Conservation (phyloP, 345 rosid species). For the Dimocarpus longan region DNA sequence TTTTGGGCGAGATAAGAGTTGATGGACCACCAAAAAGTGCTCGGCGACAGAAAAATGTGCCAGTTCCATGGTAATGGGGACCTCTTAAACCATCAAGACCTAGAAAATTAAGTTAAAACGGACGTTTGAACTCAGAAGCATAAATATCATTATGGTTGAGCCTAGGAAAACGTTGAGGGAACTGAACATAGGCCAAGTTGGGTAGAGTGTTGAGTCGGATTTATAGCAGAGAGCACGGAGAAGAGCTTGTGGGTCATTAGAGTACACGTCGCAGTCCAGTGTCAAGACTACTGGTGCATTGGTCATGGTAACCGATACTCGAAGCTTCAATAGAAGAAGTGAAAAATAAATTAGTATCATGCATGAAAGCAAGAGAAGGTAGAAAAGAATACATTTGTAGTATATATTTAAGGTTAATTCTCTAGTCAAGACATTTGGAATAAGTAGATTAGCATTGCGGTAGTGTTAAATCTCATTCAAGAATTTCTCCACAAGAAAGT, state of each 20-base stretch:
- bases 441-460: too few species aligned
- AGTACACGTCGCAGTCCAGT: slow-evolving; percentile 81
- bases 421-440: not conserved
- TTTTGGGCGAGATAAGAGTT: slow-evolving; percentile 25
- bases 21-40: slow-evolving; percentile 55
- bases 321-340: slow-evolving; percentile 38
- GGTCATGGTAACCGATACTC: slow-evolving; percentile 71
- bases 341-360: too few species aligned
- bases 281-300: slow-evolving; percentile 71
- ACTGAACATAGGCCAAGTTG: slow-evolving; percentile 52
- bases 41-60: slow-evolving; percentile 61
- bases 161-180: slow-evolving; percentile 65
- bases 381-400: too few species aligned
- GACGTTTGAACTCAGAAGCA: slow-evolving; percentile 38
- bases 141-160: slow-evolving; percentile 60
- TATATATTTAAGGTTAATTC: too few species aligned
- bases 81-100: slow-evolving; percentile 66
- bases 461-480: too few species aligned
- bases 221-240: slow-evolving; percentile 56
- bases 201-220: slow-evolving; percentile 38
- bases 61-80: slow-evolving; percentile 54
- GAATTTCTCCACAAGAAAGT: too few species aligned
- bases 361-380: not conserved
- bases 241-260: slow-evolving; percentile 65
- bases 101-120: slow-evolving; percentile 39